phyloP scores from a whole-genome alignment of 2,329 filamentous ascomycete species.

The Chalaropsis ovoidea region DNA sequence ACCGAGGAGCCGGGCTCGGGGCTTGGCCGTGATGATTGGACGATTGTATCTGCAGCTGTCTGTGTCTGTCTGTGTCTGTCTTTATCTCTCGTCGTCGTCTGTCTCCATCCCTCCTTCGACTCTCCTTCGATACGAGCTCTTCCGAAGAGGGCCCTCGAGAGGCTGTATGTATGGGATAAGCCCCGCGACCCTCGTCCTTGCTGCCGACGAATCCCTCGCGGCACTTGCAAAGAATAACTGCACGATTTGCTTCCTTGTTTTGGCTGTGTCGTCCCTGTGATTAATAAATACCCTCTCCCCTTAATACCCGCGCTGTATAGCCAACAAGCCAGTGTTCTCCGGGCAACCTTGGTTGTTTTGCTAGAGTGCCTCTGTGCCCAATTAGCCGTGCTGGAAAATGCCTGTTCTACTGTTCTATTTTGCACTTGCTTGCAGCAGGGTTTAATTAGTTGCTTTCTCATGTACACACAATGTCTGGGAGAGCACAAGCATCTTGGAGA shows the following conservation, averaged over 20 bases:
- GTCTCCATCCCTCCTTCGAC: too few relatives aligned
- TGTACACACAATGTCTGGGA: background rate
- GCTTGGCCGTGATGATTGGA: background rate
- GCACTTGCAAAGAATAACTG: constrained; percentile 1
- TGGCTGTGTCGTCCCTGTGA: background rate
- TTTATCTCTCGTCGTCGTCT: background rate
- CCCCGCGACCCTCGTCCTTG: constrained; percentile 6
- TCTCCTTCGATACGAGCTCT: background rate
- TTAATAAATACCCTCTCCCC: background rate
- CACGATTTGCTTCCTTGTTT: background rate
- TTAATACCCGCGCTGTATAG: background rate
- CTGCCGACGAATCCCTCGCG: constrained; percentile 3
- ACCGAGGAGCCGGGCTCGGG: background rate
- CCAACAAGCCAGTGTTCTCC: constrained; percentile 2
- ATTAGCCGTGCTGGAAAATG: background rate
- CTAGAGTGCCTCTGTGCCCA: background rate
- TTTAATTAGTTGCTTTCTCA: background rate
- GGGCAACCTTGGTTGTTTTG: background rate
- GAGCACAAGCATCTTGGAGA: constrained; percentile 12
- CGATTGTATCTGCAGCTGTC: background rate
- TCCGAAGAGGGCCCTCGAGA: background rate
- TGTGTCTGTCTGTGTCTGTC: background rate
- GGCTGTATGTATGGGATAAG: background rate
- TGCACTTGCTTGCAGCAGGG: background rate
- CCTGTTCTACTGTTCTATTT: background rate